Evolutionary conservation across 305 asterid genomes (phyloP).

Genomic region (Solanum hybrid): DNA sequence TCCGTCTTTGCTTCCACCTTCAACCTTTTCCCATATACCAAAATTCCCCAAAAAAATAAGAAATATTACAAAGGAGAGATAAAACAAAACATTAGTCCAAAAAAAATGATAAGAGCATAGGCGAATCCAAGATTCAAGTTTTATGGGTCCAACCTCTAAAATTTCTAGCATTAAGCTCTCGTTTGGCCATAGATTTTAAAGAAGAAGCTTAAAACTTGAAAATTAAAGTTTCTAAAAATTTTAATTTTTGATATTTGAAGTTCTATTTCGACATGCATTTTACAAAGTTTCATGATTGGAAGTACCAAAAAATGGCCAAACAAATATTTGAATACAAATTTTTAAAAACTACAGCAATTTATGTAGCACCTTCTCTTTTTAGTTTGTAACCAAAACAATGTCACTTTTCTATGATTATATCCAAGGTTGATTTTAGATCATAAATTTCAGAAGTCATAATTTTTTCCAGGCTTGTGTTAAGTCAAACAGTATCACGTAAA

Average conservation of each 20-base stretch:
- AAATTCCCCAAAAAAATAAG: neutral
- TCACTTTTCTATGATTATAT: neutral
- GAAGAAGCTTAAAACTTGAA: neutral
- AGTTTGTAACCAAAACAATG: neutral
- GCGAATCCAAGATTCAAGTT: neutral
- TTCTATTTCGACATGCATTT: neutral
- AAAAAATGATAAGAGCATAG: neutral
- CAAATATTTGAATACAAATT: neutral
- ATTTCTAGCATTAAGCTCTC: neutral
- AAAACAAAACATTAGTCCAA: neutral
- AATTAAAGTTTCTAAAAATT: neutral
- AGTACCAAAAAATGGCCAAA: neutral
- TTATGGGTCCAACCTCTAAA: neutral
- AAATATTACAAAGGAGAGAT: neutral
- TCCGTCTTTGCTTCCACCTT: constrained; percentile 45
- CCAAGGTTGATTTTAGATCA: neutral
- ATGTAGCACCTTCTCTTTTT: neutral
- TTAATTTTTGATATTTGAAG: neutral
- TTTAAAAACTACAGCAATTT: neutral
- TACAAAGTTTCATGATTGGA: neutral
- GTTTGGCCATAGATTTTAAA: neutral
- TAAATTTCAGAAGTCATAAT: neutral
- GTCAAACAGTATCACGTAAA: too few relatives aligned
- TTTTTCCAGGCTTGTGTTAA: too few relatives aligned
- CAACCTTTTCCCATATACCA: constrained; percentile 24